Evolutionary conservation across 23 red algal genomes (phyloP).

Genomic region (Gracilaria caudata): DNA sequence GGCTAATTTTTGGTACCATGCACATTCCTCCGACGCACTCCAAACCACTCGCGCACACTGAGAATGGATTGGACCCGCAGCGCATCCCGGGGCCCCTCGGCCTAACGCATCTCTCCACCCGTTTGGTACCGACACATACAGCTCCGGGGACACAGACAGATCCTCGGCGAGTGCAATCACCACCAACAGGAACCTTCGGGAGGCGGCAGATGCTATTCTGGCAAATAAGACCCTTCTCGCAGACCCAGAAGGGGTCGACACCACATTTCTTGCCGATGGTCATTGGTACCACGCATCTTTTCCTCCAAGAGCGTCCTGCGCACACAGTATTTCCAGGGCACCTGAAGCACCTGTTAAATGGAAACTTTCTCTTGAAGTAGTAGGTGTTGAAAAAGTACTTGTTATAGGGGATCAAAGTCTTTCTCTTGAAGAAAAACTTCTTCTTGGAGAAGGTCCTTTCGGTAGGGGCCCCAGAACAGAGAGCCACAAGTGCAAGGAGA

Average conservation of each 20-base stretch:
- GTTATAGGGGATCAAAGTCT: not conserved
- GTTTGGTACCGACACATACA: slow-evolving; percentile 16
- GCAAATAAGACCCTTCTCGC: slow-evolving; percentile 23
- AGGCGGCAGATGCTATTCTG: not conserved
- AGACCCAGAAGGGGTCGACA: slow-evolving; percentile 34
- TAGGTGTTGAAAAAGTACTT: not conserved
- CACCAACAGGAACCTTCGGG: not conserved
- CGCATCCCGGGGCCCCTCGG: not conserved
- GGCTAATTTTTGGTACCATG: not conserved
- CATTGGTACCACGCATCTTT: slow-evolving; percentile 47
- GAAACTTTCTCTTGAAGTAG: not conserved
- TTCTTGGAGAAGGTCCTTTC: not conserved
- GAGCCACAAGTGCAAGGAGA: not conserved
- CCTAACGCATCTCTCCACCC: slow-evolving; percentile 33
- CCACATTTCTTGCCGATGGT: not conserved
- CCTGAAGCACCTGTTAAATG: not conserved
- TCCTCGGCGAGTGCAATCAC: slow-evolving; percentile 11
- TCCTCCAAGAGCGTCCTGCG: not conserved
- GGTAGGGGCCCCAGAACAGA: not conserved
- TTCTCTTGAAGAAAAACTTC: not conserved
- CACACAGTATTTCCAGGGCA: slow-evolving; percentile 31
- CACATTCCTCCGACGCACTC: not conserved
- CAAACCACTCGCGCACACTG: not conserved
- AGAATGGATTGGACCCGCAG: not conserved
- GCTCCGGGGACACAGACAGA: slow-evolving; percentile 18